Conservation (phyloP, 2,329 filamentous ascomycete genomes). For the Rhytidhysteron rufulum region DNA sequence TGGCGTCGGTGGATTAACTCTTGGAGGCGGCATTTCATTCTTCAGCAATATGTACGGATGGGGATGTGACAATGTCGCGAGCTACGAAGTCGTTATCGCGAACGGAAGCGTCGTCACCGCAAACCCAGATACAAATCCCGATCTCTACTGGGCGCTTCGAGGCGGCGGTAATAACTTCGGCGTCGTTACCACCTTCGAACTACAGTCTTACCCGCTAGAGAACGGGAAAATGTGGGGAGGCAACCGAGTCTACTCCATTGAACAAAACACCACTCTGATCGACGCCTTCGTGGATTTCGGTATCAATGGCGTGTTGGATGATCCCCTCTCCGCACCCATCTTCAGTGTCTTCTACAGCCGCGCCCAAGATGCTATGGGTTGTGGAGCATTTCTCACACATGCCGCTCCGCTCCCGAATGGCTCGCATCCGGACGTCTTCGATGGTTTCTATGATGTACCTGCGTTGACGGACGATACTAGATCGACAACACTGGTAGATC, state of each 20-base stretch:
- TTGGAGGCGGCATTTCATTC: constrained; percentile 32
- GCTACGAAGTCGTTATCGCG: constrained; percentile 24
- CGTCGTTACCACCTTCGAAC: constrained; percentile 26
- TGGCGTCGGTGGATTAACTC: constrained; percentile 30
- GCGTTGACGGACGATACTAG: constrained; percentile 13
- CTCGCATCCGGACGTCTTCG: constrained; percentile 22
- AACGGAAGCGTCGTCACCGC: not conserved
- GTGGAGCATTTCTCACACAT: constrained; percentile 14
- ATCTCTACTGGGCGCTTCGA: constrained; percentile 38
- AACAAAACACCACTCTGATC: constrained; percentile 3
- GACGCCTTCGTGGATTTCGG: constrained; percentile 6
- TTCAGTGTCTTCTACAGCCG: no score
- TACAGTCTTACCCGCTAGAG: constrained; percentile 14
- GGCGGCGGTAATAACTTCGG: constrained; percentile 36
- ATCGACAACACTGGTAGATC: constrained; percentile 16
- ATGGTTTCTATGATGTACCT: constrained; percentile 21
- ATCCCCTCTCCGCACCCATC: constrained; percentile 6
- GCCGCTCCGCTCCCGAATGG: constrained; percentile 18
- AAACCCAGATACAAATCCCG: constrained; percentile 22
- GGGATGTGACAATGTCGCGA: constrained; percentile 31
- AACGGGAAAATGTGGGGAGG: constrained; percentile 24
- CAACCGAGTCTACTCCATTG: constrained; percentile 6
- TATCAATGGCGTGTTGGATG: constrained; percentile 5
- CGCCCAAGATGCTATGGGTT: not conserved
- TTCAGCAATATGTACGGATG: constrained; percentile 24